Base-by-base conservation (phyloP, 768 basidiomycete species). In the Mycena galopus region DNA sequence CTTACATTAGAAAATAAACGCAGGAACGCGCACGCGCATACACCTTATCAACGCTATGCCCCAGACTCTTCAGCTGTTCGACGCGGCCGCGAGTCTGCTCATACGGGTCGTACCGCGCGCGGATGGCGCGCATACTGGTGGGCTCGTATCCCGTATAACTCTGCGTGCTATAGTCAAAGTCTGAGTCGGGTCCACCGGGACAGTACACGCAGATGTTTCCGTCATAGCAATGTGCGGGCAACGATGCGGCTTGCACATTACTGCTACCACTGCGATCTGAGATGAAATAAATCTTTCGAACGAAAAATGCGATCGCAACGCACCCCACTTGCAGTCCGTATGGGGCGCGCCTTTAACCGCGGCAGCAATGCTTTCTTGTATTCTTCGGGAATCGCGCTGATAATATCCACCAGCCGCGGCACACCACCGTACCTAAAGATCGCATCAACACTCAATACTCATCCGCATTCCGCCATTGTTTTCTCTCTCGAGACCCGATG, bases 181-280 rank as follows among this genome's bases (percentile, higher is more conserved):
- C 98, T 1, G 98, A 99, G 82, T 99, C 98, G 5, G 98, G 98
- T 21, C 98, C 98, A 67, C 98, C 98, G 6, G 98, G 98, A 79
- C 98, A 99, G 74, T 82, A 97, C 93, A 99, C 98, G 84, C 98
- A 99, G 67, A 99, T 99, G 78, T 99, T 99, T 32, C 98, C 98
- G 98, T 99, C 96, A 99, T 98, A 10, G 98, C 98, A 67, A 99
- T 99, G 84, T 99, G 98, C 5, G 98, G 98, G 86, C 98, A 99
- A 65, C 98, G 90, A 86, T 99, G 98, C 2, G 98, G 98, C 79
- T 99, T 99, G 86, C 96, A 97, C 98, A 99, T 99, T n/a, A 99
- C 97, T 11, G 98, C 98, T 17, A 99, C 98, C 27, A 99, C 97
- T 19, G 97, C 98, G 69, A 99, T 97, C 96, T 97, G 71, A 14